A percentile compares a stretch with the other conserved stretches of the same genome.
phyloP scores from a whole-genome alignment of 805 yeast species.

The Monosporozyma unispora region DNA sequence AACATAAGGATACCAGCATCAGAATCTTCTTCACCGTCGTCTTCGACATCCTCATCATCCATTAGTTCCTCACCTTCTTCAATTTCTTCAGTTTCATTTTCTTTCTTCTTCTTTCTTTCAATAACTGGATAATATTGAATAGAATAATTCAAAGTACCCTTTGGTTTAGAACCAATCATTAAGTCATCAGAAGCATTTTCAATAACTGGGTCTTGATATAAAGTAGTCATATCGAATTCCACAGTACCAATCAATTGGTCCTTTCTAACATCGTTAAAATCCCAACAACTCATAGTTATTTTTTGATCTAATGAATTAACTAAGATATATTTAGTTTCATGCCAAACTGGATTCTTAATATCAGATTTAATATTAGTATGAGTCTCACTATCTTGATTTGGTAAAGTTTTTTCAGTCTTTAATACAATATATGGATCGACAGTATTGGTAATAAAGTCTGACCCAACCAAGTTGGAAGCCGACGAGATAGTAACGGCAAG shows the following conservation, averaged over 20 bases:
- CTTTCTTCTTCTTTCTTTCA: constrained; percentile 12
- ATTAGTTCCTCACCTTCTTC: constrained; percentile 11
- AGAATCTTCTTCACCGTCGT: constrained; percentile 37
- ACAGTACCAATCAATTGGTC: constrained; percentile 44
- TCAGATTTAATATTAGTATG: constrained; percentile 51
- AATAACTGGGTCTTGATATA: constrained; percentile 43
- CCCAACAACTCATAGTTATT: constrained; percentile 44
- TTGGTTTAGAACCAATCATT: constrained; percentile 38
- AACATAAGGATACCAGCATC: constrained; percentile 69
- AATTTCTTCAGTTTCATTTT: constrained; percentile 7
- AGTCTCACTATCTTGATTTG: constrained; percentile 33
- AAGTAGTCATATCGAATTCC: constrained; percentile 47
- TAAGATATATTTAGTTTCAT: constrained; percentile 55
- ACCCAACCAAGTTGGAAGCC: constrained; percentile 40
- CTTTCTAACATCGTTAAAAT: constrained; percentile 48
- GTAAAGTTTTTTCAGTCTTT: constrained; percentile 35
- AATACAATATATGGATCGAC: constrained; percentile 53
- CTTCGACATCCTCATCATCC: constrained; percentile 23
- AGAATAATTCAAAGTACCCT: constrained; percentile 54
- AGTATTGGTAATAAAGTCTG: constrained; percentile 33
- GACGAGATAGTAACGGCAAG: constrained; percentile 54
- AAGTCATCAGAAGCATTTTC: constrained; percentile 19
- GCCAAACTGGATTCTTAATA: constrained; percentile 52
- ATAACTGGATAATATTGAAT: constrained; percentile 34
- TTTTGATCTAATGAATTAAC: constrained; percentile 49